These are phyloP conservation scores for Flaveria sonorensis DNA, from an alignment of 129 eudicot species.

Conservation along the genomic window DNA sequence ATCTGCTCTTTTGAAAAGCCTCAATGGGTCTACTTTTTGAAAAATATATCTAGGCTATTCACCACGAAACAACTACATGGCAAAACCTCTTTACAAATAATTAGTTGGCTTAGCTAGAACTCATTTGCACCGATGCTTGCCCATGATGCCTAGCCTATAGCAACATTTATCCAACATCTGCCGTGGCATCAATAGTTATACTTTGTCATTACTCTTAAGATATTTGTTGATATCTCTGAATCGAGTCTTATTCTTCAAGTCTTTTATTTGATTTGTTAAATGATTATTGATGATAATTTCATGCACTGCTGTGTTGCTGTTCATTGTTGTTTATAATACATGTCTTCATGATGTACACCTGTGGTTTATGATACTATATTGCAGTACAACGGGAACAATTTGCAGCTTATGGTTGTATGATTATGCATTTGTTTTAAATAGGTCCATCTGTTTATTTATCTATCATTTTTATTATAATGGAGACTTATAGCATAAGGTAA, in stretches of 20 bases:
- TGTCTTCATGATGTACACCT: background rate
- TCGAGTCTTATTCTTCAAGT: background rate
- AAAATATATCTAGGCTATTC: background rate
- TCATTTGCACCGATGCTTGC: background rate
- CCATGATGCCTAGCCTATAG: background rate
- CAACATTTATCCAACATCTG: background rate
- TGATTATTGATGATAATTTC: too few relatives aligned
- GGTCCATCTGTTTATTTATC: background rate
- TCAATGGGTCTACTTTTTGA: background rate
- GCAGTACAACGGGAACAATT: conserved; percentile 6
- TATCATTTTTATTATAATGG: too few relatives aligned
- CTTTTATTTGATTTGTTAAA: background rate
- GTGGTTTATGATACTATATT: background rate
- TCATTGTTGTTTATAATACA: too few relatives aligned
- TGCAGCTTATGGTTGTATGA: background rate
- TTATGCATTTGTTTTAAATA: background rate
- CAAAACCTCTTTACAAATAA: background rate
- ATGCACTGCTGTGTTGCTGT: background rate
- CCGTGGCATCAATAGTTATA: background rate
- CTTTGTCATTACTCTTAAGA: background rate
- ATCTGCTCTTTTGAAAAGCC: background rate
- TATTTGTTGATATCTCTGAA: conserved; percentile 13
- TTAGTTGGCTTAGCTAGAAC: background rate
- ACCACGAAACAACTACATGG: background rate
- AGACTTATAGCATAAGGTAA: too few relatives aligned